These are phyloP conservation scores for Kondoa malvinella DNA, from an alignment of 768 basidiomycete species.

Conservation along the genomic window DNA sequence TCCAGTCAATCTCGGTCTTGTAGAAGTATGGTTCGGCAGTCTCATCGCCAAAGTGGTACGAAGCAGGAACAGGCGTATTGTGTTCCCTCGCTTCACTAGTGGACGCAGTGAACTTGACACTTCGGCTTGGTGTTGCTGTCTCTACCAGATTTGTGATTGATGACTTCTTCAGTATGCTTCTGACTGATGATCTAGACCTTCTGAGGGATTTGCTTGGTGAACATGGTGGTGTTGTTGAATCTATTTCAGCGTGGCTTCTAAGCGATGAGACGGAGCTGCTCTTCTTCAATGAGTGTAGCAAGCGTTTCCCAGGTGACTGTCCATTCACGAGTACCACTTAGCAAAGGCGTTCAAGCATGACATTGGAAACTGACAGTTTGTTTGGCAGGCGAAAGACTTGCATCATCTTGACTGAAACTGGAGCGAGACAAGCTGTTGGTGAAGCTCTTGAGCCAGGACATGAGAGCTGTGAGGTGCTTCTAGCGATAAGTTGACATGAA, in stretches of 20 bases:
- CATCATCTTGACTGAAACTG: too few species aligned
- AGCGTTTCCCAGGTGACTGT: background rate
- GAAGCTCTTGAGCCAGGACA: too few species aligned
- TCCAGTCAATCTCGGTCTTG: background rate
- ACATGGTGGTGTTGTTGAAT: background rate
- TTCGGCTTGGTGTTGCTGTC: background rate
- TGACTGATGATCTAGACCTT: background rate
- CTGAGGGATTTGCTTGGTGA: background rate
- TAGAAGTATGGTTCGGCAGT: background rate
- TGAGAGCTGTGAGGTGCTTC: too few species aligned
- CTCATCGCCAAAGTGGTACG: background rate
- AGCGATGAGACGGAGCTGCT: background rate
- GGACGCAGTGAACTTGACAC: conserved; percentile 1
- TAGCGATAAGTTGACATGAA: too few species aligned
- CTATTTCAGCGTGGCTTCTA: background rate
- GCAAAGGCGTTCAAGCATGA: background rate
- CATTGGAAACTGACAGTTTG: too few species aligned
- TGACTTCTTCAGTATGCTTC: background rate
- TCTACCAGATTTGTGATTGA: background rate
- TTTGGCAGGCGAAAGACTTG: too few species aligned
- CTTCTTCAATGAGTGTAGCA: background rate
- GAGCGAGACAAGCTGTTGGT: too few species aligned
- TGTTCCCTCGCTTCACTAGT: background rate
- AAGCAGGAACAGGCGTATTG: background rate
- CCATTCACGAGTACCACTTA: too few species aligned